Evolutionary conservation across 1,284 basidiomycete genomes (phyloP).

Genomic region (Volvariella surrecta): DNA sequence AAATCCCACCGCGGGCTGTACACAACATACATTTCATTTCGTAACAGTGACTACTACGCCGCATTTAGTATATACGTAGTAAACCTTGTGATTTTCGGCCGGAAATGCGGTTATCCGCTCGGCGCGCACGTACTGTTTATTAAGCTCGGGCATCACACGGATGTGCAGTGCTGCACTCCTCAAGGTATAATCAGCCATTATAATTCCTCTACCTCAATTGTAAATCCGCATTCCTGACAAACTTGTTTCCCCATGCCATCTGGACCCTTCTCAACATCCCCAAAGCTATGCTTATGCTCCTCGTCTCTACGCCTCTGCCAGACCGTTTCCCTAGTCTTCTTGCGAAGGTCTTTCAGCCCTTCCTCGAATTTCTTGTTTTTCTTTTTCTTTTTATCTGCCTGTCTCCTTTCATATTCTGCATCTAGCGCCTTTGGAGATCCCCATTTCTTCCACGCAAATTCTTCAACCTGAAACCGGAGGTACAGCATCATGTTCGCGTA

Average conservation of each 20-base stretch:
- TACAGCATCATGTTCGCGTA: constrained; percentile 99
- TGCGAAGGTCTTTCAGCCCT: constrained; percentile 73
- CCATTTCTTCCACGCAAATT: constrained; percentile 98
- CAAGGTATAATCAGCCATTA: too few species aligned
- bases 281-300: constrained; percentile 82
- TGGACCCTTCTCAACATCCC: constrained; percentile 41
- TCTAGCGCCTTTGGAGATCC: constrained; percentile 89
- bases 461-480: constrained; percentile 89
- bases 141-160: too few species aligned
- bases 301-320: constrained; percentile 85
- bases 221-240: constrained; percentile 83
- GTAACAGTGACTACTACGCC: too few species aligned
- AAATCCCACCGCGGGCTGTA: too few species aligned
- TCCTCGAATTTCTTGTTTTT: constrained; percentile 93
- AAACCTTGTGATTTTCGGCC: too few species aligned
- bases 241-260: constrained; percentile 60
- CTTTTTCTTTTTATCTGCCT: constrained; percentile 81
- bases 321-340: constrained; percentile 80
- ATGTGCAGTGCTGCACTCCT: too few species aligned
- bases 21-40: too few species aligned
- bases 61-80: too few species aligned
- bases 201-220: constrained; percentile 79
- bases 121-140: too few species aligned
- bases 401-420: constrained; percentile 77
- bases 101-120: too few species aligned